Conservation (phyloP, 75 land plant species). For the Picea glauca region DNA sequence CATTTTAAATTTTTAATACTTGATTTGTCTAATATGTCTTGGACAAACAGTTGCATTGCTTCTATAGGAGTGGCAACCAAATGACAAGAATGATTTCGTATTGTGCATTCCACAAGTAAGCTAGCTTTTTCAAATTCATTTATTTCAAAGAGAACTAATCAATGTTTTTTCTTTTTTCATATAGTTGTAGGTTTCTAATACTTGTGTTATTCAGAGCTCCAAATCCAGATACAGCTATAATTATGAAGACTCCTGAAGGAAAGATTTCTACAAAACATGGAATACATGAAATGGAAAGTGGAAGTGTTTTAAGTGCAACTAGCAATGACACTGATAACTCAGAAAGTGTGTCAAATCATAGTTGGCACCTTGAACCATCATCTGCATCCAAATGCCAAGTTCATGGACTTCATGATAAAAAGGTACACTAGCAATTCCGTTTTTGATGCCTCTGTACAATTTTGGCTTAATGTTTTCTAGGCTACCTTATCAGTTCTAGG, state of each 20-base stretch:
- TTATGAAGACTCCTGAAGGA: constrained; percentile 62
- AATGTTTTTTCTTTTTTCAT: not conserved
- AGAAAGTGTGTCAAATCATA: constrained; percentile 12
- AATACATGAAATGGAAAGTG: constrained; percentile 32
- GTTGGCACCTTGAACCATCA: constrained; percentile 40
- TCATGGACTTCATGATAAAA: constrained; percentile 25
- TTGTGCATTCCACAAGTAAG: constrained; percentile 74
- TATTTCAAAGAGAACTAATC: not conserved
- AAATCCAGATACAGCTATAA: constrained; percentile 73
- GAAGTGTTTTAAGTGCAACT: constrained; percentile 30
- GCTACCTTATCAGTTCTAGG: too few relatives aligned
- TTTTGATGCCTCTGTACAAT: not conserved
- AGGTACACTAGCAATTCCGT: constrained; percentile 16
- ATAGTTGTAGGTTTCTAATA: not conserved
- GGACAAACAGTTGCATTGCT: constrained; percentile 60
- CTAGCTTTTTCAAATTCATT: not conserved
- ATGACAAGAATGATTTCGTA: constrained; percentile 78
- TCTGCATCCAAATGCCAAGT: constrained; percentile 75
- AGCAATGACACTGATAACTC: constrained; percentile 14
- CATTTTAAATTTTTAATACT: not conserved
- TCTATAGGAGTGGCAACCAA: constrained; percentile 64
- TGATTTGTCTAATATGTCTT: not conserved
- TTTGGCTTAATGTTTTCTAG: not conserved
- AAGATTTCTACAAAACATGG: constrained; percentile 43
- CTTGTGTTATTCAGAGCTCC: constrained; percentile 27